phyloP scores from a whole-genome alignment of 208 protist species.

The Leptomonas pyrrhocoris region DNA sequence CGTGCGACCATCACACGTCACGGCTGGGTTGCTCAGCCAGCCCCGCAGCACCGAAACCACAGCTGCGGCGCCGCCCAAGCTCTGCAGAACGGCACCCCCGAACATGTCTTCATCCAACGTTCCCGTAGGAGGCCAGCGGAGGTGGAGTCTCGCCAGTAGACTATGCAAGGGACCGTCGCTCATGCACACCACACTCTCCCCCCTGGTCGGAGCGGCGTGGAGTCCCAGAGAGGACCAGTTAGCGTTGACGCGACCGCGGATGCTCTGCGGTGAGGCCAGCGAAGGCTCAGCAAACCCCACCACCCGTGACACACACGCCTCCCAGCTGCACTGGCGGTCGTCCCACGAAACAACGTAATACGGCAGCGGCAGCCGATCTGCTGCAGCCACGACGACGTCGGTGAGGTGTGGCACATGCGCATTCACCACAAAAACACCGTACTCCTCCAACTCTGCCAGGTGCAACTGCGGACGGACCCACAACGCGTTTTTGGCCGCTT shows the following conservation, averaged over 20 bases:
- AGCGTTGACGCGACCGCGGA: conserved; percentile 27
- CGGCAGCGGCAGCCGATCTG: conserved; percentile 10
- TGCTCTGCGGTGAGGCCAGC: conserved; percentile 30
- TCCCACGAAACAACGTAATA: conserved; percentile 43
- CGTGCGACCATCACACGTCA: conserved; percentile 24
- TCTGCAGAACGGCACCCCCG: conserved; percentile 33
- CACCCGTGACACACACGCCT: conserved; percentile 21
- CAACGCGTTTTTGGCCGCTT: conserved; percentile 14
- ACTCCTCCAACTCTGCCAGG: conserved; percentile 33
- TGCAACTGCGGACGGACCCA: conserved; percentile 35
- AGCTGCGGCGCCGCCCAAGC: conserved; percentile 1
- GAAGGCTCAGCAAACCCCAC: conserved; percentile 20
- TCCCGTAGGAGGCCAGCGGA: conserved; percentile 25
- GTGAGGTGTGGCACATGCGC: conserved; percentile 28
- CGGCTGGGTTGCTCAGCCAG: conserved; percentile 28
- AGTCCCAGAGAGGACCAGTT: conserved; percentile 31
- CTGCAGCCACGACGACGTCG: conserved; percentile 10
- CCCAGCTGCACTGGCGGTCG: conserved; percentile 20
- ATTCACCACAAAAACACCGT: conserved; percentile 43
- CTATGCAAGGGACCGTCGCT: conserved; percentile 36
- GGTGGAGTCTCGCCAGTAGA: conserved; percentile 24
- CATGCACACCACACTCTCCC: conserved; percentile 26
- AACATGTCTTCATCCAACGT: conserved; percentile 32
- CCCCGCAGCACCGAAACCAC: conserved; percentile 20
- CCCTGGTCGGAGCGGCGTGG: conserved; percentile 23